Conservation (phyloP, 345 rosid species). For the Erysimum cheiranthoides region DNA sequence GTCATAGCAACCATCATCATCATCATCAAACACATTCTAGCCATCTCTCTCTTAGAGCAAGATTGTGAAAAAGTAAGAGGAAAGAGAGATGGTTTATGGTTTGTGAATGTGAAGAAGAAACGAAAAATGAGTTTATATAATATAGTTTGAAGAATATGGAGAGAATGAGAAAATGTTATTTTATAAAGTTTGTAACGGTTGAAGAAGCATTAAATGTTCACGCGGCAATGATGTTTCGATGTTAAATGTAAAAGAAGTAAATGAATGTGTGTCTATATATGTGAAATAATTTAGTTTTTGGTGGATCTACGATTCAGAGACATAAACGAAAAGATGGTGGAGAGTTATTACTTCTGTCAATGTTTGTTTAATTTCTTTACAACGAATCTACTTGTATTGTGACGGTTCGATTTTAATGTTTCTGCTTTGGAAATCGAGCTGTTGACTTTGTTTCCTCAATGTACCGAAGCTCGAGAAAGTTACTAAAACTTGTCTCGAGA, state of each 20-base stretch:
- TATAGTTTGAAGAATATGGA: constrained; percentile 26
- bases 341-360: constrained; percentile 40
- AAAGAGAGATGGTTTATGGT: constrained; percentile 25
- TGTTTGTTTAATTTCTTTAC: constrained; percentile 30
- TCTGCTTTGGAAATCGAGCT: constrained; percentile 34
- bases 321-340: constrained; percentile 36
- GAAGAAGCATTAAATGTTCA: constrained; percentile 46
- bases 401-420: constrained; percentile 44
- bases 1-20: constrained; percentile 39
- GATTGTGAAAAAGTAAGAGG: not conserved
- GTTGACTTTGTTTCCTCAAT: constrained; percentile 19
- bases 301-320: constrained; percentile 19
- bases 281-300: constrained; percentile 33
- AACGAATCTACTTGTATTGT: constrained; percentile 18
- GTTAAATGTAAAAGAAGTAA: constrained; percentile 39
- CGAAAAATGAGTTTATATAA: constrained; percentile 37
- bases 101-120: constrained; percentile 19
- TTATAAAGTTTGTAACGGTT: constrained; percentile 26
- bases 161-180: constrained; percentile 29
- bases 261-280: constrained; percentile 36
- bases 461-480: constrained; percentile 31
- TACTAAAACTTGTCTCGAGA: constrained; percentile 28
- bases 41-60: constrained; percentile 34
- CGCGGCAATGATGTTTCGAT: constrained; percentile 38
- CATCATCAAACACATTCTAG: constrained; percentile 33